phyloP scores from a whole-genome alignment of 768 basidiomycete species.

The Arthromyces matolae region DNA sequence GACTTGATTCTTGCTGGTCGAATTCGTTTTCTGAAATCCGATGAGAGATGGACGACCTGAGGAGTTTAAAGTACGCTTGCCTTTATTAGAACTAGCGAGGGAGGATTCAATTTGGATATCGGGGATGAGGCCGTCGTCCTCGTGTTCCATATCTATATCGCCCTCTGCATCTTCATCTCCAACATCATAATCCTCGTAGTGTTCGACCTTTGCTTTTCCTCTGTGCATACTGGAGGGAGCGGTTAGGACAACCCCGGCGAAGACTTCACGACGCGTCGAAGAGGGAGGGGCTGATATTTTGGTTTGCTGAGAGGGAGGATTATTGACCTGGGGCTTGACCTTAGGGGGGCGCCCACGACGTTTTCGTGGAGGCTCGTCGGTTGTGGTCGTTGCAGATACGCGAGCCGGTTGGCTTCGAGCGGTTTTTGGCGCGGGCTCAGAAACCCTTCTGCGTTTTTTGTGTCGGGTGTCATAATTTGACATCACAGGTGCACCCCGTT shows the following conservation, averaged over 20 bases:
- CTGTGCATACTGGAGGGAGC: not conserved
- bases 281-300: not conserved
- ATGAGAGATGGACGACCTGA: not conserved
- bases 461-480: constrained; percentile 20
- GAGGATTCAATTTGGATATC: constrained; percentile 14
- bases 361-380: constrained; percentile 1
- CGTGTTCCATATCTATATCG: constrained; percentile 7
- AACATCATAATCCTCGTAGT: not conserved
- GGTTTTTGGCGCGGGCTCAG: constrained; percentile 13
- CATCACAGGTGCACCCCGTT: constrained; percentile 8
- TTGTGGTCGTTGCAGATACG: not conserved
- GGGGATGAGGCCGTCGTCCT: constrained; percentile 1
- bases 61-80: constrained; percentile 1
- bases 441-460: constrained; percentile 13
- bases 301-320: not conserved
- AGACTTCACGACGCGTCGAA: constrained; percentile 12
- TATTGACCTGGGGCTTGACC: not conserved
- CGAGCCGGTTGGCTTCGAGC: constrained; percentile 3
- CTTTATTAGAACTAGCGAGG: constrained; percentile 20
- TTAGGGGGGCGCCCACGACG: constrained; percentile 10
- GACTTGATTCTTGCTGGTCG: not conserved
- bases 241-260: constrained; percentile 16
- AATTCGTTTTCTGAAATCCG: constrained; percentile 13
- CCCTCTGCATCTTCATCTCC: constrained; percentile 11
- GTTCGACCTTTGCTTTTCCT: constrained; percentile 12